A percentile compares a stretch with the other conserved stretches of the same genome.
Evolutionary conservation across 1,284 basidiomycete species (phyloP).

Genomic region (Lentinula novae-zelandiae): DNA sequence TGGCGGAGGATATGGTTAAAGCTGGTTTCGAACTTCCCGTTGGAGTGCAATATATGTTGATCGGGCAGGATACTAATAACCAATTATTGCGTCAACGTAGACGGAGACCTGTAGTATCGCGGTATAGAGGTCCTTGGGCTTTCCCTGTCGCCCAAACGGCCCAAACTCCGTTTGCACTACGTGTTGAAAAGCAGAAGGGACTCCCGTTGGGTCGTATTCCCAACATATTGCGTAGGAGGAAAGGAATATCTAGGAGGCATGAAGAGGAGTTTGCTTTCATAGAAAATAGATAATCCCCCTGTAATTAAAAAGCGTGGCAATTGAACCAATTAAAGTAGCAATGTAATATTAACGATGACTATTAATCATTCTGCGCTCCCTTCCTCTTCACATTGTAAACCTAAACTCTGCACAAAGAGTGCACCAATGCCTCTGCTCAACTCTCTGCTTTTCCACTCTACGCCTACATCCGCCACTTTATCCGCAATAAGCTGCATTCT

Average conservation of each 20-base stretch:
- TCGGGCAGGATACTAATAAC: constrained; percentile 24
- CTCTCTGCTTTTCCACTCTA: constrained; percentile 48
- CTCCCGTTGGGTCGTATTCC: constrained; percentile 4
- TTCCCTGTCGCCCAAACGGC: background rate
- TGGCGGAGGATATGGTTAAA: constrained; percentile 42
- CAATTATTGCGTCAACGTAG: background rate
- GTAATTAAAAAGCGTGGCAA: background rate
- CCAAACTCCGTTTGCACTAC: constrained; percentile 1
- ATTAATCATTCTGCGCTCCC: background rate
- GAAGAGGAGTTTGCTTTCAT: background rate
- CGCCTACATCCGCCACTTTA: constrained; percentile 40
- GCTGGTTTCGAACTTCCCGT: constrained; percentile 45
- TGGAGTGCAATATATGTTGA: constrained; percentile 39
- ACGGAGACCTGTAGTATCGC: background rate
- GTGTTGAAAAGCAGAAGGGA: constrained; percentile 2
- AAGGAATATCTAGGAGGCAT: background rate
- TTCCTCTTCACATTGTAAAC: background rate
- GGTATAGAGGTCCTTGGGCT: constrained; percentile 1
- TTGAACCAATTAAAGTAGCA: background rate
- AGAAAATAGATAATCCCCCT: background rate
- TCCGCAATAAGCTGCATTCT: constrained; percentile 39
- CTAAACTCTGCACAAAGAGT: constrained; percentile 40
- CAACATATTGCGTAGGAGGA: background rate
- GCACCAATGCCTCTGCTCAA: constrained; percentile 33
- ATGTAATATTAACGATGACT: background rate